A percentile compares a stretch with the other conserved stretches of the same genome.
These are phyloP conservation scores for Clarireedia sp. DNA, from an alignment of 2,329 filamentous ascomycete species.

Conservation along the genomic window DNA sequence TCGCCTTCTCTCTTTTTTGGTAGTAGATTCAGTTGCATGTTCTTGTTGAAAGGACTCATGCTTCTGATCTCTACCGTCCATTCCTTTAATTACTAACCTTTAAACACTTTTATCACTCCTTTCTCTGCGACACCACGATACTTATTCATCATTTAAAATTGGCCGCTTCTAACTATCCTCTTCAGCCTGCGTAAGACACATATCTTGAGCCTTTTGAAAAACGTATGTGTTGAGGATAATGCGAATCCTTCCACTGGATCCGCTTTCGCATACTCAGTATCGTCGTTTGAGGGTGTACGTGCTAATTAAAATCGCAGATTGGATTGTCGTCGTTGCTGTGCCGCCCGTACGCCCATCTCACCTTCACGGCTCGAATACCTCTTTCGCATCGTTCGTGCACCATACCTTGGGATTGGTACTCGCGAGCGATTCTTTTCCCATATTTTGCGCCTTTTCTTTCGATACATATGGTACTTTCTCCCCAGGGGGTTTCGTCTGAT, in stretches of 20 bases:
- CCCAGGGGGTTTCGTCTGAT: not conserved
- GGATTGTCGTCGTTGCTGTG: conserved; percentile 5
- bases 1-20: not conserved
- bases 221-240: not conserved
- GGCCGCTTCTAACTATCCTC: not conserved
- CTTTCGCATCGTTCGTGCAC: not conserved
- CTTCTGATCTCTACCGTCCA: conserved; percentile 13
- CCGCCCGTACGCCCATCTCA: not conserved
- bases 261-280: not conserved
- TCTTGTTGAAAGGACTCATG: conserved; percentile 2
- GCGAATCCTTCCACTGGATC: not conserved
- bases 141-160: conserved; percentile 2
- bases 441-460: not conserved
- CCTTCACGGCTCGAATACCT: not conserved
- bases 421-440: conserved; percentile 6
- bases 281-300: not conserved
- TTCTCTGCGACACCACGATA: not conserved
- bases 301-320: conserved; percentile 8
- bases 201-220: not conserved
- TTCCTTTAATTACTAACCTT: conserved; percentile 8
- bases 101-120: conserved; percentile 1
- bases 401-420: not conserved
- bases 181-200: not conserved
- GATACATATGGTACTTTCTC: conserved; percentile 8
- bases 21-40: conserved; percentile 11